phyloP scores from a whole-genome alignment of 1,139 yeast genomes.

The Lodderomyces oxycetoniae region DNA sequence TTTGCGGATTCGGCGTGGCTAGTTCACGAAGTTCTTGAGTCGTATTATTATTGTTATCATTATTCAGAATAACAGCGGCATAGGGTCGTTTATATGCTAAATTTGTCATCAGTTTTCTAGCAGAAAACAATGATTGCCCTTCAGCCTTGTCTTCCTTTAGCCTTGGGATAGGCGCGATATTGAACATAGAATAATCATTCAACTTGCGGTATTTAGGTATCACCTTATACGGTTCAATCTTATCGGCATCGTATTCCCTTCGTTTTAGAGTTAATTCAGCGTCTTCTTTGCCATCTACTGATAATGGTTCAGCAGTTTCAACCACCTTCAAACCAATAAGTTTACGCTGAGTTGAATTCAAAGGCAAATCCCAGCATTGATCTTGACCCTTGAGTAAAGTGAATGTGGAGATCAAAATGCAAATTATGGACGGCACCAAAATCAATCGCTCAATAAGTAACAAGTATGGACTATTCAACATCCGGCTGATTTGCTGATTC shows the following conservation, averaged over 20 bases:
- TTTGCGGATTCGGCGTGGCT: no score
- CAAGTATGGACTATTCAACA: constrained; percentile 2
- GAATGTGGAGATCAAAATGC: constrained; percentile 16
- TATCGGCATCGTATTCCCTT: constrained; percentile 13
- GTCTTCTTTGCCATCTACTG: constrained; percentile 8
- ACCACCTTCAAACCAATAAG: constrained; percentile 30
- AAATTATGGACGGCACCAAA: constrained; percentile 8
- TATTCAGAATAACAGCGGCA: no score
- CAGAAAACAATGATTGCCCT: no score
- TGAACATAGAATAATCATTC: constrained; percentile 9
- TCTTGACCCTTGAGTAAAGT: constrained; percentile 30
- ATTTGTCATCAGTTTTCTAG: no score
- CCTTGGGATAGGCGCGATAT: no score
- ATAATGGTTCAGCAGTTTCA: constrained; percentile 4
- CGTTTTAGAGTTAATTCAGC: constrained; percentile 14
- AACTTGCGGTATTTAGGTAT: constrained; percentile 12
- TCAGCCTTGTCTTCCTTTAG: no score
- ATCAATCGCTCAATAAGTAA: constrained; percentile 8
- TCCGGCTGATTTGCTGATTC: neutral
- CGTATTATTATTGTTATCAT: no score
- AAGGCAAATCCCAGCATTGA: constrained; percentile 41
- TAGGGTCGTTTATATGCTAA: neutral
- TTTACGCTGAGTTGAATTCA: constrained; percentile 32
- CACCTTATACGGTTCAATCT: constrained; percentile 7
- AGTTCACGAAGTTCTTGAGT: no score